Evolutionary conservation across 768 basidiomycete species (phyloP), one percentile per base, ranked within the genome.

Genomic region (Leccinum pellstonianum): DNA sequence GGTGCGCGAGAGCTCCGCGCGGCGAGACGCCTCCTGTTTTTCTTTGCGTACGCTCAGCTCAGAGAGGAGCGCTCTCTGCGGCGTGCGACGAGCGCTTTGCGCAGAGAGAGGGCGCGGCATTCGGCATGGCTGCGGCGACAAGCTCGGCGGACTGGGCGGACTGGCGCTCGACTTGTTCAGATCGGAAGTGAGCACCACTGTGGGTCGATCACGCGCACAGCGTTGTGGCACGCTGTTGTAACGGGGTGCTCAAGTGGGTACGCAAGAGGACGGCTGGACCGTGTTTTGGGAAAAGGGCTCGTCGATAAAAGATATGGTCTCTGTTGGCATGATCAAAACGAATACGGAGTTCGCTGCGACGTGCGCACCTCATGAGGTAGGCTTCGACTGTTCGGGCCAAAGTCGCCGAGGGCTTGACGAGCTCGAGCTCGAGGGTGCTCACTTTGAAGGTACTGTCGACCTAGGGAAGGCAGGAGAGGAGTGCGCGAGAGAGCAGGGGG

Each of bases 301-400:
- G 7, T 27, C 57, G 48, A 87, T 81, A 69, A 99, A 99, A 7
- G 85, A 81, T 74, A 99, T 86, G 60, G 86, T 87, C n/a, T 93
- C 91, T 4, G 82, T 27, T 84, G 33, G 89, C 87, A 72, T 98
- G 96, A 74, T 99, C 93, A 49, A 98, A 85, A 15, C 87, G 86
- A 65, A 23, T 77, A 82, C 23, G 23, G 52, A 98, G 83, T 73
- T 97, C 94, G 41, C 93, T 92, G 8, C 90, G 85, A 50, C 27
- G 85, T 49, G 93, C 93, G 59, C 93, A 92, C 37, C 89, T 87
- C 91, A 97, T 96, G 63, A 98, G 77, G 74, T 96, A 98, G 4
- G 90, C 89, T n/a, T 75, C 95, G 63, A 88, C 79, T 70, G 86
- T 60, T 88, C 86, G 19, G 83, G 4, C 79, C 80, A 37, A 83